A percentile compares a stretch with the other conserved stretches of the same genome.
Evolutionary conservation across 2,329 filamentous ascomycete genomes (phyloP).

Genomic region (Torrubiellomyces zombiae): DNA sequence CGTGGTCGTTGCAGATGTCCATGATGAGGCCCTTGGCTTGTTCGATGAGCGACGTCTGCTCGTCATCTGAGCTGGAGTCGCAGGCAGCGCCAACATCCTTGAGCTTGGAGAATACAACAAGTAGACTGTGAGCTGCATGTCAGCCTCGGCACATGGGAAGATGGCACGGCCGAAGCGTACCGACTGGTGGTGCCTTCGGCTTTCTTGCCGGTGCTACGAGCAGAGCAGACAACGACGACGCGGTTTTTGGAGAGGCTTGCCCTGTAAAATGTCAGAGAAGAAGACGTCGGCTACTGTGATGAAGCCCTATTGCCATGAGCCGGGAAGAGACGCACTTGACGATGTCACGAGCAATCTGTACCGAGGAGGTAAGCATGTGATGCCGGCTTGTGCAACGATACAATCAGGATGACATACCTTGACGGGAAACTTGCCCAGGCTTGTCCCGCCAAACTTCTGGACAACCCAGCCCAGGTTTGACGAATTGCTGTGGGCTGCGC

Average conservation of each 20-base stretch:
- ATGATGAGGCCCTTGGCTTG: conserved; percentile 61
- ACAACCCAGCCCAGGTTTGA: conserved; percentile 54
- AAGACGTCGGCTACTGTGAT: too few relatives aligned
- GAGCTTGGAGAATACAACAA: conserved; percentile 43
- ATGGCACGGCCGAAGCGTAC: conserved; percentile 22
- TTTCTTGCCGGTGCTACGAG: conserved; percentile 87
- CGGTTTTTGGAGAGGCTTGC: conserved; percentile 46
- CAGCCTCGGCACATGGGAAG: conserved; percentile 1
- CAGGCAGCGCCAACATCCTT: conserved; percentile 30
- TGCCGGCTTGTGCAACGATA: neutral
- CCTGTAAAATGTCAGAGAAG: conserved; percentile 10
- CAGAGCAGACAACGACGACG: conserved; percentile 89
- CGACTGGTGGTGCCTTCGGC: conserved; percentile 88
- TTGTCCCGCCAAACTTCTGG: conserved; percentile 91
- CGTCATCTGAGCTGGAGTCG: conserved; percentile 32
- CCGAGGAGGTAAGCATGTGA: conserved; percentile 3
- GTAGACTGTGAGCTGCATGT: conserved; percentile 21
- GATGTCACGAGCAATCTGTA: conserved; percentile 25
- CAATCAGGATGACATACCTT: conserved; percentile 27
- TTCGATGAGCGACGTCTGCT: conserved; percentile 36
- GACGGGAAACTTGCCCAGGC: conserved; percentile 80
- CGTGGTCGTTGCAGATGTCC: conserved; percentile 69
- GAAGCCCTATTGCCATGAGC: too few relatives aligned
- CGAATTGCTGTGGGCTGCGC: conserved; percentile 17
- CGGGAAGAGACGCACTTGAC: conserved; percentile 21